These are phyloP conservation scores for Trametes cinnabarina DNA, from an alignment of 768 basidiomycete genomes.

Conservation along the genomic window DNA sequence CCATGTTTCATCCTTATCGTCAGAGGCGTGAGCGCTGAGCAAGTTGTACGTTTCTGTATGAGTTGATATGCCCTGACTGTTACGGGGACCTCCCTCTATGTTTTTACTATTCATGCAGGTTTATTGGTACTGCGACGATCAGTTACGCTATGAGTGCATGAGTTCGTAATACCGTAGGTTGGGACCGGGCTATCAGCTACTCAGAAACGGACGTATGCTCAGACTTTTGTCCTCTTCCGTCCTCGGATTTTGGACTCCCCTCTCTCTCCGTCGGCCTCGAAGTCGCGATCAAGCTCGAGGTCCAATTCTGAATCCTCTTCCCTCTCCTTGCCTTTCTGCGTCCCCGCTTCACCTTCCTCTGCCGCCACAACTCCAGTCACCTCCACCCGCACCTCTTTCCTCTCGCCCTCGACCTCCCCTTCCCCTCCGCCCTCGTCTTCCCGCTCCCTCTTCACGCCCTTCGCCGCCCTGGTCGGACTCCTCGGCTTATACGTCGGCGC, in stretches of 20 bases:
- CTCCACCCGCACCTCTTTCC: background rate
- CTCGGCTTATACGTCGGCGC: conserved; percentile 5
- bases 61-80: too few species aligned
- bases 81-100: too few species aligned
- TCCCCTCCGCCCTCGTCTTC: background rate
- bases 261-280: background rate
- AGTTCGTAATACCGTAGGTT: too few species aligned
- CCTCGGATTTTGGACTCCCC: background rate
- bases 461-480: conserved; percentile 10
- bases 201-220: too few species aligned
- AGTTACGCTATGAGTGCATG: too few species aligned
- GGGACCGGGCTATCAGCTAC: too few species aligned
- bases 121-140: too few species aligned
- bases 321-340: background rate
- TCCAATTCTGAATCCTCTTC: background rate
- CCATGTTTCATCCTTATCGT: too few species aligned
- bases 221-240: conserved; percentile 6
- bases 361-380: background rate
- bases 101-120: too few species aligned
- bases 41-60: too few species aligned
- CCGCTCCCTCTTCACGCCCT: conserved; percentile 13
- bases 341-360: background rate
- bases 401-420: background rate
- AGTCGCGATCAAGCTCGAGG: background rate
- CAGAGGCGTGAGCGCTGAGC: too few species aligned